These are phyloP conservation scores for Suhomyces wounanorum DNA, from an alignment of 1,139 yeast genomes.

Conservation along the genomic window DNA sequence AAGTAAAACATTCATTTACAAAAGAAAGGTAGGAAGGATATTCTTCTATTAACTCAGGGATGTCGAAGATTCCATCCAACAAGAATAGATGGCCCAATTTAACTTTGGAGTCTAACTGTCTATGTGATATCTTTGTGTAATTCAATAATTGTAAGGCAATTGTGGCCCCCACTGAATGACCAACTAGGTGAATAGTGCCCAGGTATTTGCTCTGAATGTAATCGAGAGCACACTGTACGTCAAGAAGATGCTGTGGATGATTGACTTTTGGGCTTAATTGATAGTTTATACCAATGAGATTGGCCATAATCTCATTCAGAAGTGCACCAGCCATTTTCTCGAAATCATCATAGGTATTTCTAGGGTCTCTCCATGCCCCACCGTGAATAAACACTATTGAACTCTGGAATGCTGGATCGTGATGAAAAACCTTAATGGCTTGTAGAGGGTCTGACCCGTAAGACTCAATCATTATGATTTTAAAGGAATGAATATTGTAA, in stretches of 20 bases:
- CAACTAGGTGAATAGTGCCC: slow-evolving; percentile 42
- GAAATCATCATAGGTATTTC: slow-evolving; percentile 60
- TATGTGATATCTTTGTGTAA: slow-evolving; percentile 10
- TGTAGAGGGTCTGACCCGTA: slow-evolving; percentile 27
- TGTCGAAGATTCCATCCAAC: slow-evolving; percentile 54
- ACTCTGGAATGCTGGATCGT: slow-evolving; percentile 12
- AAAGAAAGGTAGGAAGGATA: slow-evolving; percentile 46
- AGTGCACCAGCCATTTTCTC: slow-evolving; percentile 33
- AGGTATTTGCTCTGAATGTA: slow-evolving; percentile 24
- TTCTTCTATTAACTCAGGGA: slow-evolving; percentile 40
- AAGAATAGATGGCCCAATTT: slow-evolving; percentile 23
- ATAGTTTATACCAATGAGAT: slow-evolving; percentile 59
- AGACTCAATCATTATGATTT: slow-evolving; percentile 1
- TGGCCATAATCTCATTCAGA: slow-evolving; percentile 8
- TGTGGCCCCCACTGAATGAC: slow-evolving; percentile 87
- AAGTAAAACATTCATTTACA: slow-evolving; percentile 45
- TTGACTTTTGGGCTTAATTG: slow-evolving; percentile 62
- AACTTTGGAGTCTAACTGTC: background rate
- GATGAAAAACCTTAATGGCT: slow-evolving; percentile 17
- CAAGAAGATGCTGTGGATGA: slow-evolving; percentile 67
- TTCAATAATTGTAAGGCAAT: slow-evolving; percentile 58
- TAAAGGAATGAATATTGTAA: background rate
- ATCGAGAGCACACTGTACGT: slow-evolving; percentile 50
- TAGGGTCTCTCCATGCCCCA: slow-evolving; percentile 85
- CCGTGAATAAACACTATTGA: slow-evolving; percentile 69